Conservation (phyloP, 768 basidiomycete genomes). For the Boletus pseudopeckii region DNA sequence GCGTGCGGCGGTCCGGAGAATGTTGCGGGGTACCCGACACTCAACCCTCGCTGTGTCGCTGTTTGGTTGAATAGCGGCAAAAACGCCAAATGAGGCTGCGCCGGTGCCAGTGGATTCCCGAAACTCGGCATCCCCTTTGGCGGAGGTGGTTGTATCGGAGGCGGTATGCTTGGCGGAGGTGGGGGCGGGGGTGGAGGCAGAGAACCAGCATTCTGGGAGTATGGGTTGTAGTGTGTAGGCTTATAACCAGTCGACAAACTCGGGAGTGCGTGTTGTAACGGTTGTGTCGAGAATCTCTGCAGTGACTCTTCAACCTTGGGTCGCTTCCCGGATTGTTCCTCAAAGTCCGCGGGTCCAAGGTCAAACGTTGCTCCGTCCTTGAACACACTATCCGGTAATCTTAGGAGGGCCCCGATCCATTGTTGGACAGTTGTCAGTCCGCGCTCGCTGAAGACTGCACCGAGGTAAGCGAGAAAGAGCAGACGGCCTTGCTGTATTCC, state of each 20-base stretch:
- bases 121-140: slow-evolving; percentile 29
- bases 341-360: slow-evolving; percentile 25
- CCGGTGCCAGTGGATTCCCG: slow-evolving; percentile 59
- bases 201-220: slow-evolving; percentile 12
- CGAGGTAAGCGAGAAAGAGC: slow-evolving; percentile 66
- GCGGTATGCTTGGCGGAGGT: slow-evolving; percentile 29
- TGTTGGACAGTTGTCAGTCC: slow-evolving; percentile 49
- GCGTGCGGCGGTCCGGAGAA: slow-evolving; percentile 68
- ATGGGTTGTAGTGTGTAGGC: slow-evolving; percentile 32
- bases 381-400: slow-evolving; percentile 20
- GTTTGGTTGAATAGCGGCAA: slow-evolving; percentile 74
- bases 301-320: slow-evolving; percentile 28
- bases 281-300: slow-evolving; percentile 31
- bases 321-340: slow-evolving; percentile 29
- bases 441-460: slow-evolving; percentile 55
- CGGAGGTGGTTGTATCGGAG: slow-evolving; percentile 37
- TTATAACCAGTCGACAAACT: slow-evolving; percentile 17
- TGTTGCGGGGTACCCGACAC: slow-evolving; percentile 55
- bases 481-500: slow-evolving; percentile 48
- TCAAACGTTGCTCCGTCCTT: slow-evolving; percentile 12
- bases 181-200: slow-evolving; percentile 22
- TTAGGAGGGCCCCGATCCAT: slow-evolving; percentile 52
- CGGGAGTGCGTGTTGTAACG: slow-evolving; percentile 20
- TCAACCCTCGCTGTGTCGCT: slow-evolving; percentile 60
- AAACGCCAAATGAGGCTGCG: slow-evolving; percentile 61